Base-by-base conservation (phyloP, 768 basidiomycete genomes). In the Leccinum sublutescens region DNA sequence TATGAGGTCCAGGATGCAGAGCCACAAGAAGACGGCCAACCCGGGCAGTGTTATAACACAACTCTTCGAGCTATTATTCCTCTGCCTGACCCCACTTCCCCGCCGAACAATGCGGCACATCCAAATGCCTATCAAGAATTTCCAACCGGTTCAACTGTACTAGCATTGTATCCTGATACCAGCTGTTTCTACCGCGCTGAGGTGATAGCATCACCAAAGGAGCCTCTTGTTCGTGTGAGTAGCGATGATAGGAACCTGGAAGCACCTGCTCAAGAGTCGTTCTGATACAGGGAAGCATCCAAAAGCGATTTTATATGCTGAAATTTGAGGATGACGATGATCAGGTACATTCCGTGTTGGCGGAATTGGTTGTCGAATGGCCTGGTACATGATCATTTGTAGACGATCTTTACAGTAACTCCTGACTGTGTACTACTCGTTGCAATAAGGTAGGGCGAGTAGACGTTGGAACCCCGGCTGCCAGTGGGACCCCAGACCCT, bases 311-410 rank as follows among this genome's bases (percentile, higher is more conserved):
- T 53, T 94, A 94, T 74, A 88, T 87, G 71, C 80, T 94, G 25
- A 90, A 89, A 68, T 94, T 94, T 62, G 92, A 94, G 70, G 92
- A 93, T 63, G 92, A 94, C 62, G 91, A 92, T 62, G 87, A 91
- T 66, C 89, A 89, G 71, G 87, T 89, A 59, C 89, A 92, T 66
- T 66, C 79, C 36, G 89, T 94, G 23, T 75, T 82, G n/a, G 88
- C 89, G 1, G 85, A 88, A 54, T 86, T 80, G 81, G 91, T 94
- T 8, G 90, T 93, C 29, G 91, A 91, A 70, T 91, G 87, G 83
- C 90, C 90, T 34, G 80, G 81, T 23, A 50, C 71, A 57, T 58
- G 50, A 59, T 15, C 9, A 2, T 43, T 19, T 55, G 25, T 47
- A 7, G 7, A 15, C 17, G 17, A 15, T 23, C 6, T 7, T 33